phyloP scores from a whole-genome alignment of 306 rosid genomes.

The Mucuna pruriens region DNA sequence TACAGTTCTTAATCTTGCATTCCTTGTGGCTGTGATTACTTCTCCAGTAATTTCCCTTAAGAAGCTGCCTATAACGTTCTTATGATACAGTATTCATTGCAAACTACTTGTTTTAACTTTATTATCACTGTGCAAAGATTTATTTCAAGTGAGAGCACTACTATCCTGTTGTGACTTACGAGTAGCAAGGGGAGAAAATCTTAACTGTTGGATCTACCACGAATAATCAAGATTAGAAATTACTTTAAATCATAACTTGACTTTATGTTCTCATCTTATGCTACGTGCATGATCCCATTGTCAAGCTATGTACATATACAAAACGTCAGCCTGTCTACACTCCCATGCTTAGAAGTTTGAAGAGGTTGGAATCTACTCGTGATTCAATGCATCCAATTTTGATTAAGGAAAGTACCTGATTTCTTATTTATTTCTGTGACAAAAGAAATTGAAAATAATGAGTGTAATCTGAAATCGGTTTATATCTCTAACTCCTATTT shows the following conservation, averaged over 20 bases:
- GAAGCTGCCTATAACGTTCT: neutral
- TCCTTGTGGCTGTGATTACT: neutral
- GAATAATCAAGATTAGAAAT: constrained; percentile 2
- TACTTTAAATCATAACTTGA: neutral
- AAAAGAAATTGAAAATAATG: neutral
- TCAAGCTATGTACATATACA: neutral
- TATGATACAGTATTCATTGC: neutral
- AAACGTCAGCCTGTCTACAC: constrained; percentile 17
- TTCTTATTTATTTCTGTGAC: neutral
- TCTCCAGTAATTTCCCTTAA: neutral
- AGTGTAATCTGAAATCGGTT: constrained; percentile 10
- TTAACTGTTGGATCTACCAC: constrained; percentile 7
- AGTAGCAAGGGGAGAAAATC: constrained; percentile 7
- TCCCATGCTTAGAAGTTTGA: constrained; percentile 18
- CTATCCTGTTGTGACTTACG: neutral
- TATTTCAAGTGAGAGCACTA: constrained; percentile 6
- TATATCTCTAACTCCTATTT: neutral
- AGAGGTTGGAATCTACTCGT: neutral
- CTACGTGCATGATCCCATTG: constrained; percentile 6
- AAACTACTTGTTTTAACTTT: constrained; percentile 25
- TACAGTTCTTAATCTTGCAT: constrained; percentile 20
- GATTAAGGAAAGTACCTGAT: constrained; percentile 7
- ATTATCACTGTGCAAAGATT: neutral
- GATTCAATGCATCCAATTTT: constrained; percentile 8
- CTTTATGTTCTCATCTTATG: neutral